Conservation (phyloP, 169 alveolate species). For the Fabrea salina region DNA sequence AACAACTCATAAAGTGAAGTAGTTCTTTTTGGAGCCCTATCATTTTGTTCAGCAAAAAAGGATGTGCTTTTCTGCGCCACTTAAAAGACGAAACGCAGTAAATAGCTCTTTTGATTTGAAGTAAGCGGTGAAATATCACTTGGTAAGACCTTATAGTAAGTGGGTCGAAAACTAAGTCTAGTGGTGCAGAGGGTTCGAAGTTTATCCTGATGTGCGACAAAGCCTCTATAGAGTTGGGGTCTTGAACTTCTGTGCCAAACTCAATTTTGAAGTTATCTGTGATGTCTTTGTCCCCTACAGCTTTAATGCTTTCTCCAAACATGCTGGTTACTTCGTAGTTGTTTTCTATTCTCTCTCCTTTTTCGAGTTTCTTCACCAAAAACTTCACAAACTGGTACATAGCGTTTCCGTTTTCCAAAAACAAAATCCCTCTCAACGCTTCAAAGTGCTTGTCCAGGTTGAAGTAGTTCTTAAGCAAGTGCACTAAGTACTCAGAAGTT, state of each 20-base stretch:
- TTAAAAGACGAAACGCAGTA: not conserved
- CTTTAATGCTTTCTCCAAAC: not conserved
- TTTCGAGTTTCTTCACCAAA: slow-evolving; percentile 1
- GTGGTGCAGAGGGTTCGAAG: not conserved
- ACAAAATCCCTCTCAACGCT: not conserved
- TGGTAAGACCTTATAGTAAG: not conserved
- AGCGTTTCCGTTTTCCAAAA: slow-evolving; percentile 8
- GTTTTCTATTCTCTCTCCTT: not conserved
- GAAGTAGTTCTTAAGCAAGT: not conserved
- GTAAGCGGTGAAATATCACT: not conserved
- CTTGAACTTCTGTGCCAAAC: not conserved
- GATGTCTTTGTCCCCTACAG: not conserved
- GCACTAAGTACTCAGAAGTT: not conserved
- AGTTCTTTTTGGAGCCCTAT: slow-evolving; percentile 8
- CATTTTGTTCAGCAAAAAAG: not conserved
- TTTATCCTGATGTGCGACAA: not conserved
- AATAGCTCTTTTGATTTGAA: slow-evolving; percentile 17
- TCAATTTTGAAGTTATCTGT: not conserved
- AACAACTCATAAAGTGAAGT: slow-evolving; percentile 14
- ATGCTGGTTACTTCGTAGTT: not conserved
- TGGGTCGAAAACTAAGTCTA: not conserved
- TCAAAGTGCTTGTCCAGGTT: not conserved
- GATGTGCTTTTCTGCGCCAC: not conserved
- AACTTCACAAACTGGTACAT: slow-evolving; percentile 2
- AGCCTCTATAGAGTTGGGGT: not conserved